Base-by-base conservation (phyloP, 1,284 basidiomycete species). In the Ganoderma boninense region DNA sequence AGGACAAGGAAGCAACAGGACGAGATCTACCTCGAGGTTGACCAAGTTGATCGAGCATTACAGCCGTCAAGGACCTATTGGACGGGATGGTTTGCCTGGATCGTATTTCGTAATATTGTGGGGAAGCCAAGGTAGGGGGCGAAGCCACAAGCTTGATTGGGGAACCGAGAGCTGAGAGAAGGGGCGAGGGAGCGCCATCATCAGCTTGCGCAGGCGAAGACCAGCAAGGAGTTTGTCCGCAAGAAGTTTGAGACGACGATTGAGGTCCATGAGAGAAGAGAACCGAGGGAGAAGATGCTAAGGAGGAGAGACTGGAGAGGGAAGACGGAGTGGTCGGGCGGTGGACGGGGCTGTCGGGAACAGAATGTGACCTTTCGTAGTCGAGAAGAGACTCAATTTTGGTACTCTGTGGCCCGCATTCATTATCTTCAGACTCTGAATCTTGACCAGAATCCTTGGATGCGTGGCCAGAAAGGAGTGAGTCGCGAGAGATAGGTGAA, bases 401-500 rank as follows among this genome's bases (percentile, higher is more conserved):
- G 52, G 72, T 65, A 16, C 54, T 43, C 3, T 60, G 56, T 18
- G 26, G 32, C 5, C 62, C 62, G 2, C 69, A 64, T 2, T 69
- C 68, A 3, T 64, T 60, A 2, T 59, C 65, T 4, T 66, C 65
- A 40, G 46, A 38, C 8, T 67, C 68, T 2, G 29, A 65, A 16
- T 71, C 70, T 13, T 64, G 42, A 7, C 26, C 14, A 4, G 10
- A 13, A 7, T 29, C 5, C 35, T 40, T 18, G 29, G 23, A 62
- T 7, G 26, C 8, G 23, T 52, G 40, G 13, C 26, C 56, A 44
- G 49, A 46, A 29, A 11, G 23, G 35, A 38, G 42, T 18, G 70
- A 57, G 62, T 62, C 52, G 7, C 75, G 73, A 35, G 72, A 72
- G 44, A 76, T 71, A 23, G 77, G 78, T 20, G 78, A 79, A 8